These are phyloP conservation scores for Yamadazyma atmosphaerica DNA, from an alignment of 1,139 yeast species.

Conservation along the genomic window DNA sequence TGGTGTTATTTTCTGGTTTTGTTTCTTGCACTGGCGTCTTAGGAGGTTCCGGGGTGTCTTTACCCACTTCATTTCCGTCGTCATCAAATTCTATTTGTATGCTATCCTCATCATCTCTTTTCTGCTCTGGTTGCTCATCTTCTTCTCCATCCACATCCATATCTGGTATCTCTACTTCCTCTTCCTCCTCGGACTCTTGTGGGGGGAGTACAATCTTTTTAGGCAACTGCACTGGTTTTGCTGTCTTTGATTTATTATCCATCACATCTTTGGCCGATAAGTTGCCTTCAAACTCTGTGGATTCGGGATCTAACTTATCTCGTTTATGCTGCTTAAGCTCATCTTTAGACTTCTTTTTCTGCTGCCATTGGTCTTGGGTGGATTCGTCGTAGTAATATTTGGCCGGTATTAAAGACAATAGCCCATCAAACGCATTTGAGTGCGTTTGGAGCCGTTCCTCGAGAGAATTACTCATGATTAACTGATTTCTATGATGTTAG, in stretches of 20 bases:
- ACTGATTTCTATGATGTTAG: background rate
- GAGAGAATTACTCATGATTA: constrained; percentile 41
- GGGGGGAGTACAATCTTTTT: constrained; percentile 11
- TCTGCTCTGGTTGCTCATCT: constrained; percentile 16
- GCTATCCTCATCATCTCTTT: constrained; percentile 28
- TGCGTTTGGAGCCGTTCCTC: constrained; percentile 78
- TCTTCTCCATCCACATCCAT: constrained; percentile 17
- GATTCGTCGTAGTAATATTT: constrained; percentile 84
- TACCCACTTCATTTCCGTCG: constrained; percentile 60
- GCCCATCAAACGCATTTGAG: constrained; percentile 86
- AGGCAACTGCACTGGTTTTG: constrained; percentile 62
- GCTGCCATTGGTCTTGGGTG: constrained; percentile 86
- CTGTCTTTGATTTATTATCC: constrained; percentile 55
- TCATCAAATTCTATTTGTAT: constrained; percentile 66
- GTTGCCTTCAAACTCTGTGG: constrained; percentile 45
- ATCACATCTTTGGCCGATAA: constrained; percentile 66
- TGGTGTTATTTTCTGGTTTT: constrained; percentile 11
- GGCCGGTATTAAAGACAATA: constrained; percentile 89
- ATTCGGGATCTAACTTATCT: constrained; percentile 75
- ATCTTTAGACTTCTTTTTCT: constrained; percentile 70
- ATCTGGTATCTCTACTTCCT: constrained; percentile 16
- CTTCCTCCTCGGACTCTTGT: constrained; percentile 18
- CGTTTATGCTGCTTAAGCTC: constrained; percentile 63
- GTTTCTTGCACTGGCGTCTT: constrained; percentile 13
- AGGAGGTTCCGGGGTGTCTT: constrained; percentile 9